Evolutionary conservation across 164 flowering plant species (phyloP), one percentile per base, ranked within the genome.

Genomic region (Vitis riparia): DNA sequence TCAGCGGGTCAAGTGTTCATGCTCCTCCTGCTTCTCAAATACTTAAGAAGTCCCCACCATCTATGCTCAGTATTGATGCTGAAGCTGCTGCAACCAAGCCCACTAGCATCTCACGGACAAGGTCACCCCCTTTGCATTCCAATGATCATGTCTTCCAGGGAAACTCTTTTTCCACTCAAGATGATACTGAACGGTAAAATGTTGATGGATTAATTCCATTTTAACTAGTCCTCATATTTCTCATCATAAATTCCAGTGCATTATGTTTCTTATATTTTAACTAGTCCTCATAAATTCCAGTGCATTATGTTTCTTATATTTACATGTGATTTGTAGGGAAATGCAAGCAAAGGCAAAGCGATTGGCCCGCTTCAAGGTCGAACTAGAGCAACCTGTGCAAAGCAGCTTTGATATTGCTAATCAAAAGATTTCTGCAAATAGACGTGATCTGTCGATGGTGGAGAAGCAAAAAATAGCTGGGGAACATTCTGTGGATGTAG

Each of bases 261-360:
- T 17, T 57, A n/a, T 37, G 15, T 53, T 13, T 13, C 49, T 27
- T 15, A 52, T 11, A 32, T 47, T 52, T 11, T 12, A 49, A 50
- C 60, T 62, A 14, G 50, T 30, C 65, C 73, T 6, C 56, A 12
- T 3, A 30, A 6, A 52, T 29, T 37, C 13, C 12, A 55, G 5
- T 17, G 32, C 15, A 11, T 17, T 57, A n/a, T 37, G 15, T 53
- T 13, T 13, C 49, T 27, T 15, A 52, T 11, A 32, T 47, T 52
- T 11, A 17, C 48, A 13, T 65, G 10, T 62, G 23, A 57, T 69
- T 68, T 75, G 47, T 73, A 95, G 99, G 75, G 98, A 93, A 82
- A 49, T 73, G 66, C 87, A 79, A 79, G 97, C 98, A 60, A 95
- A 91, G 80, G 94, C 94, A 71, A 93, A 85, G 79, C 84, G 99